Conservation (phyloP, 2,329 filamentous ascomycete genomes). For the Epichloe sibirici region DNA sequence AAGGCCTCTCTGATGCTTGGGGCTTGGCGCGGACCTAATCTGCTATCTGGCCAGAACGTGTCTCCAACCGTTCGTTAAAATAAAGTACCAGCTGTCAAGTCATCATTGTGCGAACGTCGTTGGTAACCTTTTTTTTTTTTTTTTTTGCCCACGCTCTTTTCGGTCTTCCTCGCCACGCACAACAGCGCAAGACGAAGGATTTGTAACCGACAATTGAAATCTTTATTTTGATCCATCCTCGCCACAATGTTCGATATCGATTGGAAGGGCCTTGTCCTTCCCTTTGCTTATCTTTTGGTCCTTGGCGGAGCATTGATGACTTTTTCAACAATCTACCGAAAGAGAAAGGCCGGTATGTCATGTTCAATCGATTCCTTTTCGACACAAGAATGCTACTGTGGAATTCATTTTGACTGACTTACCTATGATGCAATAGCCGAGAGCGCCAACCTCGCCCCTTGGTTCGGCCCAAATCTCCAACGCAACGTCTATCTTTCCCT, state of each 20-base stretch:
- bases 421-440: slow-evolving; percentile 37
- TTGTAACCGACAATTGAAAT: not conserved
- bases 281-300: slow-evolving; percentile 79
- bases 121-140: not conserved
- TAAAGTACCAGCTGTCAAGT: not conserved
- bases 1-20: not conserved
- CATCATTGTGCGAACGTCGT: not conserved
- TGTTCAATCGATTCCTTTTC: no score
- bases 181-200: not conserved
- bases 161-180: not conserved
- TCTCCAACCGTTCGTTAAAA: not conserved
- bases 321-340: slow-evolving; percentile 87
- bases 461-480: slow-evolving; percentile 85
- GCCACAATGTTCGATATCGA: slow-evolving; percentile 33
- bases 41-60: slow-evolving; percentile 10
- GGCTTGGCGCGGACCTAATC: not conserved
- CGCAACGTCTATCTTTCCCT: slow-evolving; percentile 92
- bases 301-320: slow-evolving; percentile 80
- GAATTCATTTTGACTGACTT: not conserved
- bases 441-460: slow-evolving; percentile 77
- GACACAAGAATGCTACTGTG: not conserved
- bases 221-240: not conserved
- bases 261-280: slow-evolving; percentile 77
- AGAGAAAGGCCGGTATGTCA: slow-evolving; percentile 69
- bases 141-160: not conserved